Percentiles rank a stretch among this genome's conserved stretches.
Evolutionary conservation across 169 alveolate species (phyloP).

Genomic region (Perkinsus olseni): DNA sequence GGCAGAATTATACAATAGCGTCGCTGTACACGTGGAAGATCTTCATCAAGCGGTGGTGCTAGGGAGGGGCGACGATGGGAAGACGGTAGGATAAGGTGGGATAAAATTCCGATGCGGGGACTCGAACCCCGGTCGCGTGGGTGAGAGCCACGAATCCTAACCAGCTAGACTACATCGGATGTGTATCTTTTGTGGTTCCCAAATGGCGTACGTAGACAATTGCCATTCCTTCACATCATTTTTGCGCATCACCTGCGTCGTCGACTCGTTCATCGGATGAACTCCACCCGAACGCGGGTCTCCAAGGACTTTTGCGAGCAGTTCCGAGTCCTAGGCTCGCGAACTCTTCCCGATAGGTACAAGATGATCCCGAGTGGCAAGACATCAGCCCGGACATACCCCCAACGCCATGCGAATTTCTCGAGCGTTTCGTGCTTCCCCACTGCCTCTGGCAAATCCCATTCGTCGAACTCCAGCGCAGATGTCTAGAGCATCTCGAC

Average conservation of each 20-base stretch:
- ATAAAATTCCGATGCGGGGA: background rate
- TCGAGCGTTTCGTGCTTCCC: background rate
- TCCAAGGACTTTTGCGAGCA: background rate
- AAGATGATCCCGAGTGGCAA: background rate
- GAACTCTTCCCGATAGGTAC: background rate
- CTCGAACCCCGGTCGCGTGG: background rate
- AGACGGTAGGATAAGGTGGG: background rate
- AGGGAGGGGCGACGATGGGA: background rate
- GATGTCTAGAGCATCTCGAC: background rate
- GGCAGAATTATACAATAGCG: background rate
- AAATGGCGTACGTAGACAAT: too few species aligned
- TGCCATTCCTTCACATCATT: too few species aligned
- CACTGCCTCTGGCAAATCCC: background rate
- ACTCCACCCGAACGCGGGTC: too few species aligned
- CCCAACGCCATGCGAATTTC: background rate
- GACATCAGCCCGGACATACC: background rate
- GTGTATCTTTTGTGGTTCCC: too few species aligned
- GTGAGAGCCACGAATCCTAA: background rate
- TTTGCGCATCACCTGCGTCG: too few species aligned
- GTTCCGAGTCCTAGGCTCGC: background rate
- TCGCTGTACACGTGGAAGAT: background rate
- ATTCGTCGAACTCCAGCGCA: background rate
- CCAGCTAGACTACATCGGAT: background rate
- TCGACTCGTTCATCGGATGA: too few species aligned
- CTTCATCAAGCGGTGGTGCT: background rate